Base-by-base conservation (phyloP, 805 yeast genomes). In the Yarrowia sp. region DNA sequence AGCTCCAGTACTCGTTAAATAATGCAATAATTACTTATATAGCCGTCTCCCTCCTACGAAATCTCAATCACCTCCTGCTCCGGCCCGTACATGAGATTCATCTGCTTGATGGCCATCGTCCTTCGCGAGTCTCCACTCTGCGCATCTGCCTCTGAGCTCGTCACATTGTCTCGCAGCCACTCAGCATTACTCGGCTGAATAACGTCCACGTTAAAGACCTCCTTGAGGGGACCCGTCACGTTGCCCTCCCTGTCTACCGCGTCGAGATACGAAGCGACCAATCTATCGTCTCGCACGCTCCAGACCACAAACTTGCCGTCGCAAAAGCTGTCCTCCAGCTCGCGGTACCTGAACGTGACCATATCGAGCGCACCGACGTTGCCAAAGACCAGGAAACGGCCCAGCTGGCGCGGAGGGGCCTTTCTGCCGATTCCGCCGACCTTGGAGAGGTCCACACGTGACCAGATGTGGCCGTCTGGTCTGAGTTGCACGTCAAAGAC, bases 281-380 rank as follows among this genome's bases (percentile, higher is more conserved):
- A 10, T 16, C 35, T 33, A 4, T 35, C 42, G 3, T 18, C 58
- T 12, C 27, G 22, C 4, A 51, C 42, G 4, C 31, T 51, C 58
- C 58, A 51, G 9, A 51, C 24, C 10, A 51, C 58, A 51, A 33
- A 51, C 18, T 35, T 35, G 18, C 19, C 41, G 13, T 35, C 42
- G 24, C 58, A 51, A 13, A 51, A 51, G 4, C n/a, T 24, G 19
- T 51, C 42, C 24, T 22, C 42, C 5, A 51, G 16, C 31, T 24
- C 32, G 4, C 22, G 6, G 42, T 51, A 51, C 10, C 36, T 12
- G 16, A 51, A 51, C 3, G 58, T 51, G 31, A 33, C 42, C 58
- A 51, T 51, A 16, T 51, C 58, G 14, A 51, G 27, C 16, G 31
- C 58, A 6, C 58, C 58, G 1, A 35, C 58, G 10, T 18, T 27